A percentile compares a stretch with the other conserved stretches of the same genome.
phyloP scores from a whole-genome alignment of 805 yeast species.

The Pichia heedii region DNA sequence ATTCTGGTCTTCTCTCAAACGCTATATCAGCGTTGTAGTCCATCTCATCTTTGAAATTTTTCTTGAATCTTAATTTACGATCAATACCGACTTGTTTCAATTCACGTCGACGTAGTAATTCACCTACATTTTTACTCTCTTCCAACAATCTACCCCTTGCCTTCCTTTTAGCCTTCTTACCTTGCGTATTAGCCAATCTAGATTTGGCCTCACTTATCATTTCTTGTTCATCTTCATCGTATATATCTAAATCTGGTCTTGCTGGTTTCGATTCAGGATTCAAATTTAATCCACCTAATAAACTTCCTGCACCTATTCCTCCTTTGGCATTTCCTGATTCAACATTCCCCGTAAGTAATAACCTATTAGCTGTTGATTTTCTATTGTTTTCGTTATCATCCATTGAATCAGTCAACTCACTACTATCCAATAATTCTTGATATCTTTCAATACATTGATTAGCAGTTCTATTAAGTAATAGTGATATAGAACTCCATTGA shows the following conservation, averaged over 20 bases:
- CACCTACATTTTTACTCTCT: slow-evolving; percentile 67
- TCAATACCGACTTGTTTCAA: slow-evolving; percentile 71
- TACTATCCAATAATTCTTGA: slow-evolving; percentile 55
- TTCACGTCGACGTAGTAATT: slow-evolving; percentile 72
- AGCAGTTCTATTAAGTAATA: slow-evolving; percentile 74
- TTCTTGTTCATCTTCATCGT: slow-evolving; percentile 84
- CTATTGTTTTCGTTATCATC: slow-evolving; percentile 20
- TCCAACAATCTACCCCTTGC: slow-evolving; percentile 76
- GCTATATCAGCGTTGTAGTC: slow-evolving; percentile 83
- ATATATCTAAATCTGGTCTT: slow-evolving; percentile 65
- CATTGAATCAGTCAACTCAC: slow-evolving; percentile 13
- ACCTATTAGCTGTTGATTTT: slow-evolving; percentile 13
- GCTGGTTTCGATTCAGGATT: slow-evolving; percentile 75
- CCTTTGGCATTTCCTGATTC: slow-evolving; percentile 1
- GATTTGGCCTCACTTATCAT: slow-evolving; percentile 95
- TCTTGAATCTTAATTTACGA: slow-evolving; percentile 39
- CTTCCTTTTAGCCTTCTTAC: slow-evolving; percentile 88
- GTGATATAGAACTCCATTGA: slow-evolving; percentile 91
- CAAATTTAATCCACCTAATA: slow-evolving; percentile 51
- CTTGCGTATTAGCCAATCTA: slow-evolving; percentile 83
- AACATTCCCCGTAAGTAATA: slow-evolving; percentile 18
- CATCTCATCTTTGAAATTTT: slow-evolving; percentile 48
- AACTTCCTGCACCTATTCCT: slow-evolving; percentile 7
- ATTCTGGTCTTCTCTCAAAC: slow-evolving; percentile 59
- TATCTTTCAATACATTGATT: slow-evolving; percentile 81